phyloP scores from a whole-genome alignment of 2,329 filamentous ascomycete species.

The Madurella fahalii region DNA sequence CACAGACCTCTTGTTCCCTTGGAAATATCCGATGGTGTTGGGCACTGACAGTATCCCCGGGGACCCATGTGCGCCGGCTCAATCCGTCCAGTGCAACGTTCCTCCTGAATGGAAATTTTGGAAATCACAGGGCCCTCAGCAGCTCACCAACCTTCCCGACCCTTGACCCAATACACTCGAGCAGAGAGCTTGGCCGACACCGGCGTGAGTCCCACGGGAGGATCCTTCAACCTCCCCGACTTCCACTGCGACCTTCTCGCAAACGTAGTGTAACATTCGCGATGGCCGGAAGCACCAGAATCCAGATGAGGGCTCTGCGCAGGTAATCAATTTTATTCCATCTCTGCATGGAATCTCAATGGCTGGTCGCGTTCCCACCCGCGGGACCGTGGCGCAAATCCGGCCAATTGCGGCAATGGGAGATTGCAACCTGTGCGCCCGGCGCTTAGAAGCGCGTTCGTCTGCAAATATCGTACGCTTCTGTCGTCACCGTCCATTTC shows the following conservation, averaged over 20 bases:
- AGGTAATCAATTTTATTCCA: slow-evolving; percentile 23
- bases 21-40: not conserved
- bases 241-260: not conserved
- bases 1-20: slow-evolving; percentile 8
- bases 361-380: slow-evolving; percentile 11
- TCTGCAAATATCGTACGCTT: slow-evolving; percentile 13
- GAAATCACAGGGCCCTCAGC: not conserved
- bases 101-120: not conserved
- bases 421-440: slow-evolving; percentile 6
- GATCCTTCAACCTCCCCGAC: not conserved
- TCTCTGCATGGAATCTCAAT: slow-evolving; percentile 17
- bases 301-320: not conserved
- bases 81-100: not conserved
- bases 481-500: slow-evolving; percentile 4
- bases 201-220: not conserved
- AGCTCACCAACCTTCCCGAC: not conserved
- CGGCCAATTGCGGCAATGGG: slow-evolving; percentile 15
- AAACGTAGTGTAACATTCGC: slow-evolving; percentile 5
- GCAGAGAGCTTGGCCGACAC: too few relatives aligned
- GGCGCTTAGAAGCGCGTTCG: slow-evolving; percentile 27
- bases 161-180: not conserved
- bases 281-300: not conserved
- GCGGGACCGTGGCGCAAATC: slow-evolving; percentile 21
- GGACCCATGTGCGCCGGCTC: not conserved
- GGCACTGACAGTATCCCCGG: not conserved